Base-by-base conservation (phyloP, 2,329 filamentous ascomycete genomes). In the Seiridium unicorne region DNA sequence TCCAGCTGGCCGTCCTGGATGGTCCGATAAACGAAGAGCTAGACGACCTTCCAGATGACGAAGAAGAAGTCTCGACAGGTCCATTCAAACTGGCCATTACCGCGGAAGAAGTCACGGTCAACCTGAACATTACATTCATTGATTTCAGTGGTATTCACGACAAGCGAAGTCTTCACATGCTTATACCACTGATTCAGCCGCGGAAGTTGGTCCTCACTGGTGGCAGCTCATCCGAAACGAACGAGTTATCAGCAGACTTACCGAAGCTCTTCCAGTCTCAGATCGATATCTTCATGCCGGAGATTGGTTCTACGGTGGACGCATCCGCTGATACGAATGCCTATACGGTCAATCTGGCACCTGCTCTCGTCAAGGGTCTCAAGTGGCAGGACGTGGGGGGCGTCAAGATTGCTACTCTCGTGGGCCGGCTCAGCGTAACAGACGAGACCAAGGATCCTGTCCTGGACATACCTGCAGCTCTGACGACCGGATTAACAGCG, bases 241-340 rank as follows among this genome's bases (percentile, higher is more conserved):
- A 84, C 60, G 81, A 86, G 2, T 83, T 98, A 31, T 93, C 94
- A 1, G 82, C 85, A 7, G 92, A 96, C 74, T 96, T 92, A 73
- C 86, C 89, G 61, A 88, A 88, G 66, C 79, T 93, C 0, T 77
- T 77, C n/a, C 79, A 81, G 44, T 76, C 77, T 51, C 77, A 80
- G 18, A 83, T 87, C 42, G 88, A 93, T 64, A 91, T 99, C 4
- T 94, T 94, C 71, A 93, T 92, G 0, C 95, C 95, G 1, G 75
- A 79, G 8, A 80, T 91, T n/a, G 93, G 93, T 32, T 80, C 84
- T 40, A 79, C 82, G 11, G 83, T 99, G 47, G 89, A 99, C 73
- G 95, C 94, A 10, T 97, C 93, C 70, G 94, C 98, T 47, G 95
- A 99, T 72, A 98, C 94, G 4, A 97, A 98, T 72, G 93, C 95